Evolutionary conservation across 768 basidiomycete genomes (phyloP), one percentile per base, ranked within the genome.

Genomic region (Rhodotorula kratochvilovae): DNA sequence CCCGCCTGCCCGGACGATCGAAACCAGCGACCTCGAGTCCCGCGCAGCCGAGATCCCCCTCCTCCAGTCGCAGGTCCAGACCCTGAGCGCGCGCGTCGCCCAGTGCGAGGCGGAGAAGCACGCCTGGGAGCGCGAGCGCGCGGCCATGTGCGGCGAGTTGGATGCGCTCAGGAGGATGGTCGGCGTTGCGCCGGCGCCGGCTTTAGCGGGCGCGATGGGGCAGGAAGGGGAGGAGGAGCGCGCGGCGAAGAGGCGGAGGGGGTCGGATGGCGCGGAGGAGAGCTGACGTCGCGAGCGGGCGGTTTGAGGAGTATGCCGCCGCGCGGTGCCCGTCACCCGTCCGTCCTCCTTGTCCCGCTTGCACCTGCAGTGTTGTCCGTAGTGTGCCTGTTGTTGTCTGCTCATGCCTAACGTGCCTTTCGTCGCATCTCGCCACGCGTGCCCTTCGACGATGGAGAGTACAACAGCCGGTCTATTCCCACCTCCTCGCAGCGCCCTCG

Each of bases 101-200:
- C 51, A 39, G 10, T 50, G 59, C 43, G 57, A 64, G 8, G 48
- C 54, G 10, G 63, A 64, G 50, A 48, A 39, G 2, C 3, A 25
- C 12, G 12, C 25, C 19, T 70, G 66, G 66, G 50, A 29, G 2
- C 25, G 50, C 56, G 66, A 67, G 45, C 45, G 60, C 10, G 46
- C 12, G 5, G 29, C 29, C 8, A 50, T 63, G 35, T 13, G 27
- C 33, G 50, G 53, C 51, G 39, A 63, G 62, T 4, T 63, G 2
- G 29, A 43, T 15, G 42, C 58, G 42, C 42, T 59, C 13, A 42
- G 58, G 42, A 29, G 42, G 16, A n/a, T 59, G 5, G n/a, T 39
- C 16, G 12, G n/a, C 3, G 58, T 17, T 10, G 54, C 31, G 16
- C 21, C 51, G 51, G 31, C 15, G 31, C 31, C 10, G 54, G 33